These are phyloP conservation scores for Wickerhamiella pararugosa DNA, from an alignment of 1,139 yeast genomes.

Conservation along the genomic window DNA sequence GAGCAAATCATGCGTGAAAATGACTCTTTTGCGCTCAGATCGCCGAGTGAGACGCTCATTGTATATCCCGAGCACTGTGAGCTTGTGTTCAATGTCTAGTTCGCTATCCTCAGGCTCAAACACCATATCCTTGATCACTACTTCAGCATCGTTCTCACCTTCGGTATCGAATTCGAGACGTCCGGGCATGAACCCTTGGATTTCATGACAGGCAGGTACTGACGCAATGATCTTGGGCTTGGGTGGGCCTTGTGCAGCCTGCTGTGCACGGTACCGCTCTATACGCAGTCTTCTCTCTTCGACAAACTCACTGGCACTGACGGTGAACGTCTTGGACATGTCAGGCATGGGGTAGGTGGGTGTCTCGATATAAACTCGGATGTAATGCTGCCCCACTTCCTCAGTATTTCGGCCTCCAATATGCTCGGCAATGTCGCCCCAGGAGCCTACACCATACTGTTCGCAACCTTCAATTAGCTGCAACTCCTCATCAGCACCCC, in stretches of 20 bases:
- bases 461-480: constrained; percentile 83
- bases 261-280: constrained; percentile 53
- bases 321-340: constrained; percentile 51
- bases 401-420: constrained; percentile 86
- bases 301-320: constrained; percentile 57
- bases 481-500: constrained; percentile 98
- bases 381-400: constrained; percentile 78
- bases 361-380: constrained; percentile 51
- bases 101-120: constrained; percentile 88
- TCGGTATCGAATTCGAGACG: constrained; percentile 92
- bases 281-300: constrained; percentile 54
- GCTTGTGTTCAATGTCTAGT: constrained; percentile 75
- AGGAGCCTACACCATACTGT: constrained; percentile 81
- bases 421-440: constrained; percentile 95
- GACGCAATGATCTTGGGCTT: constrained; percentile 63
- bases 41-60: constrained; percentile 79
- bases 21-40: constrained; percentile 78
- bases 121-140: constrained; percentile 84
- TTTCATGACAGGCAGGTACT: constrained; percentile 90
- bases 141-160: constrained; percentile 92
- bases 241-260: constrained; percentile 46
- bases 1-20: constrained; percentile 60
- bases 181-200: constrained; percentile 98
- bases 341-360: constrained; percentile 57
- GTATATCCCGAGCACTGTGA: constrained; percentile 76